Base-by-base conservation (phyloP, 2,329 filamentous ascomycete genomes). In the Alternaria infectoria region DNA sequence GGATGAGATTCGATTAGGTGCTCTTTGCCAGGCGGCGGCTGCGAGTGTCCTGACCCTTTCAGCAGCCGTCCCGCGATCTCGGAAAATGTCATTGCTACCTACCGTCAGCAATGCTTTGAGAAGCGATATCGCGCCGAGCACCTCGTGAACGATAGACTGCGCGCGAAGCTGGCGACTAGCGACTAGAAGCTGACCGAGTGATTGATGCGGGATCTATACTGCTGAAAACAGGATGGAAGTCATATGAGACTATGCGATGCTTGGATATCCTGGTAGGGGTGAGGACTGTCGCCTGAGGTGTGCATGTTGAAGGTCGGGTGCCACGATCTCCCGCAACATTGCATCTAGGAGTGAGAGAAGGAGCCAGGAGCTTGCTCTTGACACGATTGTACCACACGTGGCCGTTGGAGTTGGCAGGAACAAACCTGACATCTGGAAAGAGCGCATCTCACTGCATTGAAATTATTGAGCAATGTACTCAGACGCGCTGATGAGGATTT, bases 201-300 rank as follows among this genome's bases (percentile, higher is more conserved):
- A 73, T 75, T 74, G 72, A 74, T 76, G 74, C 64, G 72, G 71
- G 72, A 74, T 73, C 66, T 65, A 71, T 76, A 69, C 68, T 78
- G 72, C 67, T 74, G 75, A 67, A 73, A 73, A 68, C 72, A 76
- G 75, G 66, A 72, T 61, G 63, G 77, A 78, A 77, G 75, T 74
- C 76, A 78, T 79, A 73, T 75, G 74, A 72, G 73, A 77, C 76
- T 76, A 78, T 76, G 69, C 72, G 68, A 79, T 80, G 77, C 73
- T 79, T 67, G 69, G 21, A 76, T 78, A 79, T 78, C 63, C 69
- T 69, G 69, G 54, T 61, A 65, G 64, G 65, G 62, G 68, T 64
- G 64, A 68, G 65, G 69, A 66, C 40, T 70, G 67, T 74, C 69
- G 67, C 66, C 69, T 67, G 73, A 73, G 67, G 66, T 64, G 63